Evolutionary conservation across 2,329 filamentous ascomycete genomes (phyloP), one percentile per base, ranked within the genome.

Genomic region (Aspergillus pseudonomiae): DNA sequence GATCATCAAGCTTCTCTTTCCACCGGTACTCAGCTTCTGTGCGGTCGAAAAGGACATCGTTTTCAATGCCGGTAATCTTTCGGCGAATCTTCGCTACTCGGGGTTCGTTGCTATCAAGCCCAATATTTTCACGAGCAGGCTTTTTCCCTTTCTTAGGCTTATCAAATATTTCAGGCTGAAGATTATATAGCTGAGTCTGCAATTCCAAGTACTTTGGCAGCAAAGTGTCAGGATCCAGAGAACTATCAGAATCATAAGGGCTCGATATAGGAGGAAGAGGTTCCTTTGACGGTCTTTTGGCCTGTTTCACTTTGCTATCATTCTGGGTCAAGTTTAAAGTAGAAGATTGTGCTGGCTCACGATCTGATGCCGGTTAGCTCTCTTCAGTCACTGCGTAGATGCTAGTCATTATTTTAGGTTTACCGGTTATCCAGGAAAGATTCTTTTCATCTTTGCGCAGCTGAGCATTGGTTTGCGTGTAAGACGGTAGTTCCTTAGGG

Each of bases 1-100:
- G 74, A 26, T 83, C 78, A 39, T 88, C 83, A 45, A 83, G 84
- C 64, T 85, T 84, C 6, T 80, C 75, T 64, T 83, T 85, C 91
- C 91, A 94, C 69, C 85, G 80, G 63, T 86, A 81, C 61, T 91
- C 87, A 5, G 90, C 91, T 39, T 85, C 76, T 53, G 84, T 82
- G 62, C 84, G 85, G 73, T 94, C 91, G 71, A 94, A 93, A 3
- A 94, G 79, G 19, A 93, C 83, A 73, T 94, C 91, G 30, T 87
- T 90, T 71, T 95, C 90, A 48, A 97, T 92, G 65, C 86, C 86
- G 43, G 88, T 85, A 45, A 97, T 80, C 74, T 94, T 96, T 19
- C 89, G 88, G 46, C 90, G 84, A 2, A 96, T 78, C 69, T 89
- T 92, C 11, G 85, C 84, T 50, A 88, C 81, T 65, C 87, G 85